Evolutionary conservation across 805 yeast genomes (phyloP), one percentile per base, ranked within the genome.

Genomic region (Groenewaldozyma salmanticensis): DNA sequence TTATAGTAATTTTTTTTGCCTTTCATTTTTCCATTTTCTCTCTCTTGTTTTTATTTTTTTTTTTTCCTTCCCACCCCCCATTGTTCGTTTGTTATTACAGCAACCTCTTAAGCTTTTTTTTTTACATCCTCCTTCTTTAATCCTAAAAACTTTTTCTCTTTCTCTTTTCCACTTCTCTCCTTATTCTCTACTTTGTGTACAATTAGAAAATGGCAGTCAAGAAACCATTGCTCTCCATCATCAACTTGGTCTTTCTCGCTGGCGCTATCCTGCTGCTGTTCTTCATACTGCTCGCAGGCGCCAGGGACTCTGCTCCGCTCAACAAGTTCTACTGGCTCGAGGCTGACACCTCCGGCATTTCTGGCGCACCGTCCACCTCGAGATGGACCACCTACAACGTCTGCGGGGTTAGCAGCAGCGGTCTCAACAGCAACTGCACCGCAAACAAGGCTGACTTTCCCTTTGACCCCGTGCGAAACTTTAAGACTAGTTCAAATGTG

Each of bases 341-440:
- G 55, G 94, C 86, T 21, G 79, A 78, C 53, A 86, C 95, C 38
- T 55, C 72, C 3, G 62, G 58, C 32, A 73, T 79, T 43, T 53
- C 61, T 16, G 57, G 62, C 33, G 61, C 63, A 13, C 68, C 49
- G 59, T 62, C 42, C 64, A 56, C 61, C 13, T 67, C 85, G 2
- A 76, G 88, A 52, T 88, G 96, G 96, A 81, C 88, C 7, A 74
- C 75, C 61, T 88, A 90, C 72, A 78, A 80, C 47, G 68, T 70
- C 38, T 72, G 79, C 52, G 68, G 71, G 47, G 71, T 69, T 21
- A 57, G 52, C 31, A 54, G 52, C 13, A 68, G 71, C 47, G 72
- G 74, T 42, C 47, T 56, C 33, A 68, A 76, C 60, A 35, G 51
- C 21, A 56, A 68, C 49, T 86, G 86, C 64, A 59, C 75, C 34